A percentile compares a stretch with the other conserved stretches of the same genome.
Evolutionary conservation across 2,329 filamentous ascomycete genomes (phyloP).

Genomic region (Fusarium humuli): DNA sequence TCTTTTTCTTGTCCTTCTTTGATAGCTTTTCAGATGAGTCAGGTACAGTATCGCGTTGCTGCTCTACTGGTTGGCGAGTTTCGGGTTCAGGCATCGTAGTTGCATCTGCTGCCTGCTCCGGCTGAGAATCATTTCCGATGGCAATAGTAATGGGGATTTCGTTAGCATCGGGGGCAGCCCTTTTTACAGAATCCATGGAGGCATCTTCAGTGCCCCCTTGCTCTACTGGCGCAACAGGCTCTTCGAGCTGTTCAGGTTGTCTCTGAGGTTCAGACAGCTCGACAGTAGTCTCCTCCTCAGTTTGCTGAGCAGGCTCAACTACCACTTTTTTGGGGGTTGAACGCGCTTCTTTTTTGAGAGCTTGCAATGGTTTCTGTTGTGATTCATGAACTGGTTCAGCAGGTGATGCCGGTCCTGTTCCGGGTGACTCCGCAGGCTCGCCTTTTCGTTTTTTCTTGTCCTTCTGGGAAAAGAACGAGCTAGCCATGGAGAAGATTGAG

Average conservation of each 20-base stretch:
- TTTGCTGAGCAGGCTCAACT: neutral
- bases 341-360: neutral
- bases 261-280: neutral
- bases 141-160: neutral
- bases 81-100: neutral
- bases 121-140: neutral
- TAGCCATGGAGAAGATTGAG: slow-evolving; percentile 9
- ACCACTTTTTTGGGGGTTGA: neutral
- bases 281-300: neutral
- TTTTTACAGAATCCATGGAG: neutral
- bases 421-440: slow-evolving; percentile 8
- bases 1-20: slow-evolving; percentile 51
- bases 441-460: slow-evolving; percentile 42
- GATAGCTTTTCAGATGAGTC: slow-evolving; percentile 9
- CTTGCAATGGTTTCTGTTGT: neutral
- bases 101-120: neutral
- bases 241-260: neutral
- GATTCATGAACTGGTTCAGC: slow-evolving; percentile 1
- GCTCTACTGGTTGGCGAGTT: neutral
- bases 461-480: slow-evolving; percentile 32
- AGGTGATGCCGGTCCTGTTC: neutral
- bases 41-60: neutral
- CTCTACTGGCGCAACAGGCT: neutral
- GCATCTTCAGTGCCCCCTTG: neutral
- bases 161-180: neutral